Evolutionary conservation across 768 basidiomycete species (phyloP).

Genomic region (Gyrodon lividus): DNA sequence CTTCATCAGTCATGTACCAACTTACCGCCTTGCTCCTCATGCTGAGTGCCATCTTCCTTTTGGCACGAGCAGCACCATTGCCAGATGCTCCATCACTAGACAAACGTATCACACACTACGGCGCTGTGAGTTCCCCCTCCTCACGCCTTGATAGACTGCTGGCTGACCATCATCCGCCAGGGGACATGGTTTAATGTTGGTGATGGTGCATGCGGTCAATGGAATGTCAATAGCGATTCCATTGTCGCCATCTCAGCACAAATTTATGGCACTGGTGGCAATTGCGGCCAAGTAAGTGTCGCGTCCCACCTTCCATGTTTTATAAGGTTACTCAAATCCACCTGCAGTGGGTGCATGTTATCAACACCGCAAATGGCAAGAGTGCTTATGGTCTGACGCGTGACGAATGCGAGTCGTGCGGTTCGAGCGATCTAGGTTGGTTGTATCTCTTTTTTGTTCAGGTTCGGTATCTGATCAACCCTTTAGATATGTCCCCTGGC

Average conservation of each 20-base stretch:
- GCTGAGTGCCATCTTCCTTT: constrained; percentile 43
- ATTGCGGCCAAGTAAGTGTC: constrained; percentile 60
- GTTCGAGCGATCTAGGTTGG: constrained; percentile 54
- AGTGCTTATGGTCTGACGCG: constrained; percentile 47
- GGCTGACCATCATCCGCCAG: constrained; percentile 34
- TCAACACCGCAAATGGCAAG: constrained; percentile 54
- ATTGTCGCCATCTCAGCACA: constrained; percentile 62
- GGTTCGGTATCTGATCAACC: constrained; percentile 4
- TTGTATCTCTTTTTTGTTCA: not conserved
- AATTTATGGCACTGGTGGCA: constrained; percentile 52
- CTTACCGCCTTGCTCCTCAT: constrained; percentile 31
- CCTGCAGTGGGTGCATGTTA: constrained; percentile 56
- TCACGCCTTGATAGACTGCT: not conserved
- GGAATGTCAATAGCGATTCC: constrained; percentile 45
- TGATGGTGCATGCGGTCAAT: constrained; percentile 62
- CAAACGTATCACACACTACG: constrained; percentile 52
- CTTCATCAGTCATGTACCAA: constrained; percentile 17
- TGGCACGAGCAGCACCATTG: constrained; percentile 41
- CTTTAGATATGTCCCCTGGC: constrained; percentile 63
- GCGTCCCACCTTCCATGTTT: not conserved
- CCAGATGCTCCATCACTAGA: constrained; percentile 36
- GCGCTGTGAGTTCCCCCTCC: constrained; percentile 45
- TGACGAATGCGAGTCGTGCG: constrained; percentile 63
- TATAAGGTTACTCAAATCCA: constrained; percentile 10
- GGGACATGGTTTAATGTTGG: constrained; percentile 67